These are phyloP conservation scores for Phialophora expanda DNA, from an alignment of 2,329 filamentous ascomycete genomes.

Conservation along the genomic window DNA sequence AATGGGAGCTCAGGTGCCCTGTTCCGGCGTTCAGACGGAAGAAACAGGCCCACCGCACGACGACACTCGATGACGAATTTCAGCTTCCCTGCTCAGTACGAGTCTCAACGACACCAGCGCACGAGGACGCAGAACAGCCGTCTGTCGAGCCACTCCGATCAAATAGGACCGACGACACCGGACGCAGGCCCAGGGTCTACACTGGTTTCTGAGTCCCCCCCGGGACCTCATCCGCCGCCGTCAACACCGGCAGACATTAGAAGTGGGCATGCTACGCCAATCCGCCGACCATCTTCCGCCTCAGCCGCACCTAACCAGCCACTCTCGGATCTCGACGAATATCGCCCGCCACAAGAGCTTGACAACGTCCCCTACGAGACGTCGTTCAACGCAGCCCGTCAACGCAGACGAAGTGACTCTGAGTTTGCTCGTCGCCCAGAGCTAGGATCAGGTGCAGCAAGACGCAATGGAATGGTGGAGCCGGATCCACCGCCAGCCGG, in stretches of 20 bases:
- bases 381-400: slow-evolving; percentile 54
- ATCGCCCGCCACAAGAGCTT: slow-evolving; percentile 42
- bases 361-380: slow-evolving; percentile 43
- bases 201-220: slow-evolving; percentile 60
- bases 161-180: slow-evolving; percentile 14
- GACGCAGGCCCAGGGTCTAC: slow-evolving; percentile 36
- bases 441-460: slow-evolving; percentile 65
- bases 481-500: slow-evolving; percentile 57
- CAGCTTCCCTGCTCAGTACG: slow-evolving; percentile 56
- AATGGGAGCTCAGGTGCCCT: slow-evolving; percentile 56
- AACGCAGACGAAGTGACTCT: slow-evolving; percentile 64
- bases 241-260: slow-evolving; percentile 67
- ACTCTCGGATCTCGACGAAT: slow-evolving; percentile 49
- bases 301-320: slow-evolving; percentile 49
- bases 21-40: slow-evolving; percentile 60
- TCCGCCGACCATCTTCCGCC: slow-evolving; percentile 54
- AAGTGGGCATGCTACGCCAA: slow-evolving; percentile 59
- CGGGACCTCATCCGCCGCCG: slow-evolving; percentile 65
- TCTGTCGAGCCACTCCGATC: slow-evolving; percentile 25
- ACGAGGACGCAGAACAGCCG: slow-evolving; percentile 38
- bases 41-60: slow-evolving; percentile 60
- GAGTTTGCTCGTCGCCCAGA: slow-evolving; percentile 62
- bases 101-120: slow-evolving; percentile 60
- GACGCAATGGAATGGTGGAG: slow-evolving; percentile 68
- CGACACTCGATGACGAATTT: slow-evolving; percentile 61